Evolutionary conservation across 2,329 filamentous ascomycete species (phyloP).

Genomic region (Blumeriella jaapii): DNA sequence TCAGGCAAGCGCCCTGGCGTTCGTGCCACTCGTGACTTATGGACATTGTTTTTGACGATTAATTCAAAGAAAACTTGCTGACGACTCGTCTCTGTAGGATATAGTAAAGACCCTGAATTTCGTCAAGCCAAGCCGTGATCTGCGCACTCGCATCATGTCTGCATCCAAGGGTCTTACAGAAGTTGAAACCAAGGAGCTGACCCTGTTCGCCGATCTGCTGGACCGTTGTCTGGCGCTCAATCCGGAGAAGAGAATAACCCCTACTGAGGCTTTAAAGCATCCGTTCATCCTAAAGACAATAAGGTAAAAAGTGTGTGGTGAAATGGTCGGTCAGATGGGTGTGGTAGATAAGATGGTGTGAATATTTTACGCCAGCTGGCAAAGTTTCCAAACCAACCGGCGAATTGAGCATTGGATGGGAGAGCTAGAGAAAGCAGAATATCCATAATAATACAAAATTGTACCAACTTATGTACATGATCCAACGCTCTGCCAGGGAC

Average conservation of each 20-base stretch:
- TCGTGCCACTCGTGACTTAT: slow-evolving; percentile 27
- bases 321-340: not conserved
- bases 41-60: no score
- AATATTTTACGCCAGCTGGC: not conserved
- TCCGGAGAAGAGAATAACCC: slow-evolving; percentile 82
- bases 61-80: no score
- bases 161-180: slow-evolving; percentile 65
- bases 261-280: slow-evolving; percentile 76
- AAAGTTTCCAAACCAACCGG: no score
- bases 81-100: slow-evolving; percentile 36
- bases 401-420: no score
- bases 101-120: slow-evolving; percentile 55
- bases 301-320: slow-evolving; percentile 8
- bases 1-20: slow-evolving; percentile 28
- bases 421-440: no score
- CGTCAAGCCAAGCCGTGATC: slow-evolving; percentile 66
- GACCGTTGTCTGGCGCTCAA: slow-evolving; percentile 84
- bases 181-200: slow-evolving; percentile 63
- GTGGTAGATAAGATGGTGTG: not conserved
- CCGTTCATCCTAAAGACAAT: slow-evolving; percentile 54
- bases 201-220: slow-evolving; percentile 74
- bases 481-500: no score
- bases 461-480: no score
- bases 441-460: no score
- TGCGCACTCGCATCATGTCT: slow-evolving; percentile 68